Evolutionary conservation across 1,139 yeast genomes (phyloP).

Genomic region (Keqinozyma sinolaborantium): DNA sequence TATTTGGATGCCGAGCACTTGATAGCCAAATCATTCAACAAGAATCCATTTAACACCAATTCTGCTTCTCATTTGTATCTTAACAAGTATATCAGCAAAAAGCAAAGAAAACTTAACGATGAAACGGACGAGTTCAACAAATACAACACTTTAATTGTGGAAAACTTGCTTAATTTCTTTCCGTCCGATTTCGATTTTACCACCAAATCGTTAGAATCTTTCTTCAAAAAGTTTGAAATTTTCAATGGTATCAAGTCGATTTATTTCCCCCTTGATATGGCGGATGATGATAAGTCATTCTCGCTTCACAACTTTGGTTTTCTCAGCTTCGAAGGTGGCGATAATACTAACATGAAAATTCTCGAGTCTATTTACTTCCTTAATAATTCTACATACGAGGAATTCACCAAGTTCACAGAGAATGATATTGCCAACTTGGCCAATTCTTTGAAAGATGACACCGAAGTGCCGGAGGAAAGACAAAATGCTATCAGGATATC

Average conservation of each 20-base stretch:
- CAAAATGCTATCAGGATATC: conserved; percentile 22
- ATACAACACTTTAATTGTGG: conserved; percentile 38
- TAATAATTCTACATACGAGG: conserved; percentile 21
- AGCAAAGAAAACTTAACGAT: conserved; percentile 18
- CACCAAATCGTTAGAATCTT: conserved; percentile 15
- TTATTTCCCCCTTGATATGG: conserved; percentile 35
- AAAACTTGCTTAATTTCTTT: conserved; percentile 36
- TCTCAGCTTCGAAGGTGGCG: conserved; percentile 20
- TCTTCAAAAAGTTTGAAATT: conserved; percentile 28
- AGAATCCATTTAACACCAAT: conserved; percentile 32
- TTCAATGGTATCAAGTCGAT: conserved; percentile 42
- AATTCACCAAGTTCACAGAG: conserved; percentile 20
- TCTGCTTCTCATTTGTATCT: conserved; percentile 20
- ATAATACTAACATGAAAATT: conserved; percentile 17
- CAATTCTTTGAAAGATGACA: conserved; percentile 6
- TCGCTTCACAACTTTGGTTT: conserved; percentile 26
- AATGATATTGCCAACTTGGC: conserved; percentile 12
- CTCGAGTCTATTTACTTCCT: conserved; percentile 30
- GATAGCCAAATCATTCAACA: conserved; percentile 15
- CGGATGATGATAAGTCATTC: conserved; percentile 14
- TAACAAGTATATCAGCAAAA: conserved; percentile 25
- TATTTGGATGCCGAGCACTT: conserved; percentile 35
- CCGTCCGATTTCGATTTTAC: conserved; percentile 13
- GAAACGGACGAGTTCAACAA: conserved; percentile 18
- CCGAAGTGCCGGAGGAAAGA: conserved; percentile 26